Evolutionary conservation across 148 eudicot species (phyloP).

Genomic region (Vaccinium darrowii): DNA sequence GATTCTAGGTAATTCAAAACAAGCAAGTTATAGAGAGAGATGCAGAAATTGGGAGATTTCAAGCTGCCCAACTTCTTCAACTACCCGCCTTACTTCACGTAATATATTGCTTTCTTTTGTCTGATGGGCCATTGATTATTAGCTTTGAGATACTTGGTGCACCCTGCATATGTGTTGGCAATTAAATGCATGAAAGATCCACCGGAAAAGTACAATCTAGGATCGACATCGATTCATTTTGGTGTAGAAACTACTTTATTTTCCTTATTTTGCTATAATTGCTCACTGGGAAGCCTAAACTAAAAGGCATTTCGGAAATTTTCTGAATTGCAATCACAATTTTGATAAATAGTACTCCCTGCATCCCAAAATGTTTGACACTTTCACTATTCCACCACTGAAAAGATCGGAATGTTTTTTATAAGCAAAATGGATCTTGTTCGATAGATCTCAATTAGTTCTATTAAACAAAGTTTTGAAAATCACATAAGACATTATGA

Average conservation of each 20-base stretch:
- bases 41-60: slow-evolving; percentile 90
- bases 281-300: neutral
- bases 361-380: no score
- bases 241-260: neutral
- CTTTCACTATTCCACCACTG: no score
- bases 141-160: neutral
- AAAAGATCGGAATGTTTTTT: no score
- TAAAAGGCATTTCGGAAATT: neutral
- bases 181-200: neutral
- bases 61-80: slow-evolving; percentile 95
- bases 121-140: neutral
- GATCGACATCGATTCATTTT: neutral
- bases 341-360: neutral
- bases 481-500: no score
- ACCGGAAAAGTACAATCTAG: neutral
- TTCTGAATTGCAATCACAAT: neutral
- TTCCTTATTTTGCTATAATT: neutral
- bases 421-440: no score
- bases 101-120: slow-evolving; percentile 22
- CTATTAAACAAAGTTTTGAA: no score
- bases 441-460: no score
- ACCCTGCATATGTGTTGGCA: neutral
- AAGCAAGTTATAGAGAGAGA: slow-evolving; percentile 19
- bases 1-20: slow-evolving; percentile 10
- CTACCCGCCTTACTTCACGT: slow-evolving; percentile 98